These are phyloP conservation scores for Lactarius hatsudake DNA, from an alignment of 768 basidiomycete species.

Conservation along the genomic window DNA sequence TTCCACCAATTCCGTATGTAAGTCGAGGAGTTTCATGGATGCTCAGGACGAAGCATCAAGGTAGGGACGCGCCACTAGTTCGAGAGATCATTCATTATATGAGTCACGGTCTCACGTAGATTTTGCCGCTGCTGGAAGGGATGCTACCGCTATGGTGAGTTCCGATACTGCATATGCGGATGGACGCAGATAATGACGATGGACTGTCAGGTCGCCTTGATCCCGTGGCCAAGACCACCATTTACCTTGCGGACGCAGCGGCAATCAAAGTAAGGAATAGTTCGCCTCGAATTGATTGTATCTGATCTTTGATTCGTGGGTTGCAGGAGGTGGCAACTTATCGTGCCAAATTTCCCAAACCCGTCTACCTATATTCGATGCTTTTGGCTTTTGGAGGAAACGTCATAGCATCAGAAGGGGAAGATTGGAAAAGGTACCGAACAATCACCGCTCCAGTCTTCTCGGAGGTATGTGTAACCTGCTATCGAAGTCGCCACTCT, in stretches of 20 bases:
- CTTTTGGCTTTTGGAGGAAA: slow-evolving; percentile 56
- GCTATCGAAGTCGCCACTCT: neutral
- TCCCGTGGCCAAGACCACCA: slow-evolving; percentile 1
- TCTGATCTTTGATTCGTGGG: slow-evolving; percentile 5
- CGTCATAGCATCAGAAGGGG: slow-evolving; percentile 61
- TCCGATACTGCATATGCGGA: no score
- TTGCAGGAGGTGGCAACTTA: slow-evolving; percentile 50
- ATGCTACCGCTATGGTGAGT: slow-evolving; percentile 2
- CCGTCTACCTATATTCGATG: slow-evolving; percentile 44
- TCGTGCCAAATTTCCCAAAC: slow-evolving; percentile 57
- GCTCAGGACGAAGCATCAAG: slow-evolving; percentile 7
- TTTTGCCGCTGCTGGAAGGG: slow-evolving; percentile 16
- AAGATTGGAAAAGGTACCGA: slow-evolving; percentile 63
- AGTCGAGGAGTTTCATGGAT: neutral
- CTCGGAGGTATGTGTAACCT: slow-evolving; percentile 44
- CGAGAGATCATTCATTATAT: neutral
- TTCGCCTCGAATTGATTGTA: neutral
- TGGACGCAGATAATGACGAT: no score
- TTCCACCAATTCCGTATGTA: neutral
- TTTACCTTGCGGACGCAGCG: slow-evolving; percentile 19
- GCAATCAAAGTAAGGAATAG: slow-evolving; percentile 21
- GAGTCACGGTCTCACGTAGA: slow-evolving; percentile 1
- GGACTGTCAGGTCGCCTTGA: slow-evolving; percentile 1
- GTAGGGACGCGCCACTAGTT: neutral
- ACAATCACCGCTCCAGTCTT: slow-evolving; percentile 65